Evolutionary conservation across 2,329 filamentous ascomycete genomes (phyloP).

Genomic region (Lachnellula arida): DNA sequence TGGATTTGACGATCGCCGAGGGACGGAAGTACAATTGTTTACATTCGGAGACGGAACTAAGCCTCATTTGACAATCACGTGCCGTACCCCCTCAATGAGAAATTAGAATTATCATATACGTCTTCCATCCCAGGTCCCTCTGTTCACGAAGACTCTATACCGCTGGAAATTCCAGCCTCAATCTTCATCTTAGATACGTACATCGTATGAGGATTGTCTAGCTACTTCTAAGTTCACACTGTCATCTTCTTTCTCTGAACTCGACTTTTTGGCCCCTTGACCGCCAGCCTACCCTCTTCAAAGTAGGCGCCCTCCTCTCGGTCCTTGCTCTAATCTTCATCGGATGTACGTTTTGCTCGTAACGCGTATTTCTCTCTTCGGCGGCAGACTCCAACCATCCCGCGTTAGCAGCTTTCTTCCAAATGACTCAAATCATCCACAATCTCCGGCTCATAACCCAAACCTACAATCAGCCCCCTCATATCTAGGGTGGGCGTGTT

Average conservation of each 20-base stretch:
- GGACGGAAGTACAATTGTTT: constrained; percentile 18
- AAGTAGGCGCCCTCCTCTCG: constrained; percentile 3
- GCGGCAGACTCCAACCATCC: constrained; percentile 32
- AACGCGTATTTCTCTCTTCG: constrained; percentile 6
- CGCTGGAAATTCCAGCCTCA: no score
- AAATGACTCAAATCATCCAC: constrained; percentile 45
- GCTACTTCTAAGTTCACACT: background rate
- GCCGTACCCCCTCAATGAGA: background rate
- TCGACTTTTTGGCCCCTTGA: constrained; percentile 1
- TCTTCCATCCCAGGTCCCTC: no score
- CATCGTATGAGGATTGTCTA: no score
- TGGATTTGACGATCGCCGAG: constrained; percentile 11
- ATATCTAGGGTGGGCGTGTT: constrained; percentile 33
- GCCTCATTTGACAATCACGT: constrained; percentile 5
- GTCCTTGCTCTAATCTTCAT: constrained; percentile 9
- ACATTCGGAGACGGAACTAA: constrained; percentile 13
- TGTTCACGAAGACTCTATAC: no score
- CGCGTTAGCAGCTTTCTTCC: constrained; percentile 40
- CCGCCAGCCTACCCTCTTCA: background rate
- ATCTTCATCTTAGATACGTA: no score
- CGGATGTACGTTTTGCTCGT: constrained; percentile 11
- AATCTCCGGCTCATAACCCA: constrained; percentile 55
- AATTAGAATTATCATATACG: no score
- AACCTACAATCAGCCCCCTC: constrained; percentile 54
- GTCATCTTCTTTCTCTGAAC: constrained; percentile 12